Percentiles rank a stretch among this genome's conserved stretches.
These are phyloP conservation scores for Phycomyces blakesleeanus DNA, from an alignment of 192 early-diverging fungal genomes.

Conservation along the genomic window DNA sequence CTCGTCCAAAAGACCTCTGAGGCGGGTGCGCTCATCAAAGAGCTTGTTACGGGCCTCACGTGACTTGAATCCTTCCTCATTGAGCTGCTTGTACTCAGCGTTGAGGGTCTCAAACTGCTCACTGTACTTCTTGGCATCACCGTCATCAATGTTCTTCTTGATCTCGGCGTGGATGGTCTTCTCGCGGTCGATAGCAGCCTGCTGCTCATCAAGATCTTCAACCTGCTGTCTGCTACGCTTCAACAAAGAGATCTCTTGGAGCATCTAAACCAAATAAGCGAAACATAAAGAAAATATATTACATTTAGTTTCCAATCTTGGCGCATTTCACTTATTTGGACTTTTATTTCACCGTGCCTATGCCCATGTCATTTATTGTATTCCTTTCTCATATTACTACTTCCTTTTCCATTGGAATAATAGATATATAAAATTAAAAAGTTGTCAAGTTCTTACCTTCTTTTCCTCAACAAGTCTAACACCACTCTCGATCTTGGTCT, in stretches of 20 bases:
- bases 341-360: no score
- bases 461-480: slow-evolving; percentile 86
- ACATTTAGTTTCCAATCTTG: no score
- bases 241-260: slow-evolving; percentile 77
- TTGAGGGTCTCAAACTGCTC: slow-evolving; percentile 68
- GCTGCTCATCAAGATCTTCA: slow-evolving; percentile 54
- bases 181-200: slow-evolving; percentile 52
- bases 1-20: slow-evolving; percentile 69
- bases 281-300: slow-evolving; percentile 16
- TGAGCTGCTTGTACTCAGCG: slow-evolving; percentile 65
- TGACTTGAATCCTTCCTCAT: slow-evolving; percentile 56
- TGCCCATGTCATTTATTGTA: no score
- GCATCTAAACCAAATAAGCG: slow-evolving; percentile 46
- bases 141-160: slow-evolving; percentile 63
- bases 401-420: no score
- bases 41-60: slow-evolving; percentile 65
- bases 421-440: no score
- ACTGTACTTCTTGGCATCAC: slow-evolving; percentile 60
- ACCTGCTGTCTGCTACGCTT: slow-evolving; percentile 74
- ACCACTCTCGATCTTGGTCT: slow-evolving; percentile 77
- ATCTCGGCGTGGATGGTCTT: slow-evolving; percentile 59
- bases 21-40: slow-evolving; percentile 63
- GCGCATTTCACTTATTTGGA: no score
- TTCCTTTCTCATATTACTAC: no score
- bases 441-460: no score